phyloP scores from a whole-genome alignment of 2,329 filamentous ascomycete species.

The Trichoderma sp. region DNA sequence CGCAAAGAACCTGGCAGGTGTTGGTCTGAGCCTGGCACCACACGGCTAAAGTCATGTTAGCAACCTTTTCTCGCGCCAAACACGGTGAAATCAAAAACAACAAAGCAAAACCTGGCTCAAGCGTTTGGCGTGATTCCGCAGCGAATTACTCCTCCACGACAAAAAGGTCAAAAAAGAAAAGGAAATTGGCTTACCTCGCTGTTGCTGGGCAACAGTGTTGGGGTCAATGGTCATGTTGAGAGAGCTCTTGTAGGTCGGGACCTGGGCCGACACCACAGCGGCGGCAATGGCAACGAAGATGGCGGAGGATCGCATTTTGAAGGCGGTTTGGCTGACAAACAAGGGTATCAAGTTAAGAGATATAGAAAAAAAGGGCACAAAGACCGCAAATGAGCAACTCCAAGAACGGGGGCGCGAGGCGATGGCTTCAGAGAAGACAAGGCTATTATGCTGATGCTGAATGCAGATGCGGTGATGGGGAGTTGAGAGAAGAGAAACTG shows the following conservation, averaged over 20 bases:
- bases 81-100: not conserved
- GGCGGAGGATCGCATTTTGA: slow-evolving; percentile 43
- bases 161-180: slow-evolving; percentile 7
- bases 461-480: slow-evolving; percentile 19
- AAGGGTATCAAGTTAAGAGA: slow-evolving; percentile 10
- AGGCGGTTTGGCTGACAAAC: slow-evolving; percentile 18
- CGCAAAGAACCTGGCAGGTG: slow-evolving; percentile 51
- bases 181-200: slow-evolving; percentile 39
- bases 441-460: slow-evolving; percentile 21
- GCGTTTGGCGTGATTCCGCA: not conserved
- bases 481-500: slow-evolving; percentile 12
- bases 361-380: slow-evolving; percentile 1
- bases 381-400: slow-evolving; percentile 7
- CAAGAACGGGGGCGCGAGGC: slow-evolving; percentile 6
- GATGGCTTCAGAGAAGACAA: slow-evolving; percentile 9
- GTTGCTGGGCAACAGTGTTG: slow-evolving; percentile 32
- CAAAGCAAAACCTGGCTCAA: not conserved
- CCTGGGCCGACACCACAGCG: slow-evolving; percentile 42
- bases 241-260: slow-evolving; percentile 44
- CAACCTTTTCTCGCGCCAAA: not conserved
- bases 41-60: slow-evolving; percentile 35
- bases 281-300: slow-evolving; percentile 46
- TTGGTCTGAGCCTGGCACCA: slow-evolving; percentile 55
- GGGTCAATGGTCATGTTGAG: slow-evolving; percentile 45
- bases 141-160: not conserved